phyloP scores from a whole-genome alignment of 768 basidiomycete species.

The Vishniacozyma victoriae region DNA sequence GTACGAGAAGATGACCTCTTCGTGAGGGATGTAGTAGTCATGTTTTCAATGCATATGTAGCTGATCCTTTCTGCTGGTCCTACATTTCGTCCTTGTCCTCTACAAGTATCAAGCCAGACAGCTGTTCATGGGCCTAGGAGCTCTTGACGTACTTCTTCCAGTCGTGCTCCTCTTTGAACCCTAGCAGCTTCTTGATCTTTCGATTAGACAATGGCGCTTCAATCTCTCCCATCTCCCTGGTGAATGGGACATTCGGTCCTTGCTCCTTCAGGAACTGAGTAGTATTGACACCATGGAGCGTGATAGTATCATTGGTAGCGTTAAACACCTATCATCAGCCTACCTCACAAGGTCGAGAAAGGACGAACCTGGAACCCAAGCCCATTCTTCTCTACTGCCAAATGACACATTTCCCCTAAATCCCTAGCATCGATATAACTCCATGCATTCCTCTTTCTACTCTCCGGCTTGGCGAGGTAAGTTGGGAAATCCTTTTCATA shows the following conservation, averaged over 20 bases:
- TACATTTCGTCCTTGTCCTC: no score
- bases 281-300: slow-evolving; percentile 21
- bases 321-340: slow-evolving; percentile 34
- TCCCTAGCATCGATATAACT: slow-evolving; percentile 46
- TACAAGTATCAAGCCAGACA: no score
- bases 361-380: slow-evolving; percentile 35
- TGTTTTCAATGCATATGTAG: no score
- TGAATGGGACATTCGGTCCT: slow-evolving; percentile 26
- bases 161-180: slow-evolving; percentile 42
- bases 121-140: no score
- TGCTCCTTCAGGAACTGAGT: slow-evolving; percentile 26
- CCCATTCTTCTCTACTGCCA: slow-evolving; percentile 30
- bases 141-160: slow-evolving; percentile 34
- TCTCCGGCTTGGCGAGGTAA: slow-evolving; percentile 30
- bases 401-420: slow-evolving; percentile 41
- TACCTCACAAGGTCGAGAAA: background rate
- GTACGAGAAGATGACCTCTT: slow-evolving; percentile 19
- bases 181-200: slow-evolving; percentile 38
- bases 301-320: slow-evolving; percentile 41
- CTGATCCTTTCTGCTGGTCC: no score
- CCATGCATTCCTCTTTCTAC: slow-evolving; percentile 43
- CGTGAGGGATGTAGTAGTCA: no score
- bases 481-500: slow-evolving; percentile 33
- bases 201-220: slow-evolving; percentile 42
- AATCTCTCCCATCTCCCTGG: slow-evolving; percentile 32